Evolutionary conservation across 2,329 filamentous ascomycete species (phyloP).

Genomic region (Aspergillus caelatus): DNA sequence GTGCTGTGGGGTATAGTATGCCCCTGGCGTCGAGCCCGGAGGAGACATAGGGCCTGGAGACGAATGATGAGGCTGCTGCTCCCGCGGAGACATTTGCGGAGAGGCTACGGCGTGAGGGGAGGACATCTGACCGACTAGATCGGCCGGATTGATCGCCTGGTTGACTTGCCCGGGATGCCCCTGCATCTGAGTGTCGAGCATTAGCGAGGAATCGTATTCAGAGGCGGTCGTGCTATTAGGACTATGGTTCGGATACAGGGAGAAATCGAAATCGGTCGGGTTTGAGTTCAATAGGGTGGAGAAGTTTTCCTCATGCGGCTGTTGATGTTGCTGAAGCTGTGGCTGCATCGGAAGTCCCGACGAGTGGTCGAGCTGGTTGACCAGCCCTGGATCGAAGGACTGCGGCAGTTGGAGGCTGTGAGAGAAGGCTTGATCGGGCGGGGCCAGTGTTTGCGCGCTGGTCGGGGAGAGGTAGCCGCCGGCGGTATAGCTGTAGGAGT

Average conservation of each 20-base stretch:
- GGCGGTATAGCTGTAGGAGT: constrained; percentile 40
- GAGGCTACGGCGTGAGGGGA: constrained; percentile 57
- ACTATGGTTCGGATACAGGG: constrained; percentile 39
- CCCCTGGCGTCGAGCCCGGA: constrained; percentile 55
- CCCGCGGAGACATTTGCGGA: constrained; percentile 59
- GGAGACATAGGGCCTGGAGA: constrained; percentile 59
- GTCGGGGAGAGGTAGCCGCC: constrained; percentile 37
- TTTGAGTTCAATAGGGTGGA: constrained; percentile 45
- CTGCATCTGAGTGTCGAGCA: constrained; percentile 46
- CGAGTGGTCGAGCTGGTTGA: constrained; percentile 40
- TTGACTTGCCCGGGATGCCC: constrained; percentile 39
- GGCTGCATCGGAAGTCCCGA: constrained; percentile 29
- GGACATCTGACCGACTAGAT: constrained; percentile 50
- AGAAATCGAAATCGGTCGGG: constrained; percentile 41
- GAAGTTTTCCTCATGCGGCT: constrained; percentile 36
- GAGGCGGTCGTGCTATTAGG: constrained; percentile 32
- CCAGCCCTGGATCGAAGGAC: constrained; percentile 41
- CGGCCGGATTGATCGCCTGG: constrained; percentile 50
- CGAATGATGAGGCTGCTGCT: constrained; percentile 53
- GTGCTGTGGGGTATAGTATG: constrained; percentile 57
- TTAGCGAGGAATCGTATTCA: constrained; percentile 42
- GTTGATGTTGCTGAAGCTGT: constrained; percentile 12
- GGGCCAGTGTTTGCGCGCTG: constrained; percentile 32
- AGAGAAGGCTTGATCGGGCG: constrained; percentile 37
- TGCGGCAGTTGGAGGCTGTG: constrained; percentile 39